A percentile compares a stretch with the other conserved stretches of the same genome.
These are phyloP conservation scores for Parascedosporium putredinis DNA, from an alignment of 2,329 filamentous ascomycete genomes.

Conservation along the genomic window DNA sequence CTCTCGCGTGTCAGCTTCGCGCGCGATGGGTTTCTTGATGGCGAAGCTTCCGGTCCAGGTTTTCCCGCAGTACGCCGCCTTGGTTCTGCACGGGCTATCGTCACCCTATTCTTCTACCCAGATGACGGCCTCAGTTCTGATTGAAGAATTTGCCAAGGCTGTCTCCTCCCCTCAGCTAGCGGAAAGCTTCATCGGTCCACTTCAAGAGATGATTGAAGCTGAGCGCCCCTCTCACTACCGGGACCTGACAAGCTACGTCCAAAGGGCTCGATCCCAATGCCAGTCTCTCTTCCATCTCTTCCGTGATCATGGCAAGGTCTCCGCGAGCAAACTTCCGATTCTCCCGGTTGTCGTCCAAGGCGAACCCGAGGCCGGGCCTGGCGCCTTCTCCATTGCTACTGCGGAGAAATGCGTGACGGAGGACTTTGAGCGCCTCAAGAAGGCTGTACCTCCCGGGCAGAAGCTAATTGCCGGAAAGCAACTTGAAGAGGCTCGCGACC, in stretches of 20 bases:
- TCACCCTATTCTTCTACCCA: slow-evolving; percentile 79
- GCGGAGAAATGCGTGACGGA: slow-evolving; percentile 79
- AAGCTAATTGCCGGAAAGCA: slow-evolving; percentile 73
- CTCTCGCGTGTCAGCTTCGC: slow-evolving; percentile 78
- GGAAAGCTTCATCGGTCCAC: slow-evolving; percentile 45
- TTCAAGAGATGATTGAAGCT: slow-evolving; percentile 69
- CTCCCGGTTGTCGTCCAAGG: slow-evolving; percentile 91
- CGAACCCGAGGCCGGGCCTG: slow-evolving; percentile 81
- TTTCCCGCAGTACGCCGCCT: slow-evolving; percentile 53
- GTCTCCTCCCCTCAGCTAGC: slow-evolving; percentile 32
- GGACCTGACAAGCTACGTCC: slow-evolving; percentile 81
- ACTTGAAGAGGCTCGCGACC: slow-evolving; percentile 64
- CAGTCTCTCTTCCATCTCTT: slow-evolving; percentile 85
- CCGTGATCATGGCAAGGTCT: slow-evolving; percentile 78
- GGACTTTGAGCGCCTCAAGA: slow-evolving; percentile 83
- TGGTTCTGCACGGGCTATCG: slow-evolving; percentile 54
- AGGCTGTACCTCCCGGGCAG: slow-evolving; percentile 77
- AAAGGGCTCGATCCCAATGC: slow-evolving; percentile 83
- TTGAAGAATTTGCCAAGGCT: slow-evolving; percentile 77
- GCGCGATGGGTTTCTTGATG: slow-evolving; percentile 78
- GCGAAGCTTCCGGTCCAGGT: slow-evolving; percentile 57
- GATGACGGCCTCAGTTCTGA: slow-evolving; percentile 67
- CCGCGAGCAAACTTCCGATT: slow-evolving; percentile 61
- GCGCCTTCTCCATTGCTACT: slow-evolving; percentile 77
- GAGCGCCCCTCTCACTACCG: slow-evolving; percentile 76